Evolutionary conservation across 2,329 filamentous ascomycete species (phyloP).

Genomic region (Incumbomyces delicatus): DNA sequence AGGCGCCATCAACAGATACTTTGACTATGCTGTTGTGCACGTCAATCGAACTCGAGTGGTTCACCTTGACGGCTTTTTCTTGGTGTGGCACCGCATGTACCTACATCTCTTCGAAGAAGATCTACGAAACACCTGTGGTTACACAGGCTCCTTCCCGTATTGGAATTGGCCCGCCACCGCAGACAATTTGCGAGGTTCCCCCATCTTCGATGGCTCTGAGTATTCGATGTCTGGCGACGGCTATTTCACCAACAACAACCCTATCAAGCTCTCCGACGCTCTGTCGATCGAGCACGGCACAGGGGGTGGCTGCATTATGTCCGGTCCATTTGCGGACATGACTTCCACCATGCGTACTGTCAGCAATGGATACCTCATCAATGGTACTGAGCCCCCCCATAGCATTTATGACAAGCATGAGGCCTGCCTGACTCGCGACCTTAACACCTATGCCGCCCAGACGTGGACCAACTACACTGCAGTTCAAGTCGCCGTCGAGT

Average conservation of each 20-base stretch:
- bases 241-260: slow-evolving; percentile 10
- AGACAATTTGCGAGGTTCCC: slow-evolving; percentile 23
- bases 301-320: slow-evolving; percentile 22
- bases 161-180: slow-evolving; percentile 31
- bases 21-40: slow-evolving; percentile 34
- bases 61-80: slow-evolving; percentile 29
- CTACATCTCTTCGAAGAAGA: slow-evolving; percentile 35
- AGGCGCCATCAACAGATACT: slow-evolving; percentile 27
- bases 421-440: slow-evolving; percentile 20
- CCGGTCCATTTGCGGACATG: slow-evolving; percentile 20
- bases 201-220: slow-evolving; percentile 30
- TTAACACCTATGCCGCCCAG: slow-evolving; percentile 19
- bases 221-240: slow-evolving; percentile 29
- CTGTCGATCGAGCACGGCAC: slow-evolving; percentile 19
- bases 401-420: slow-evolving; percentile 17
- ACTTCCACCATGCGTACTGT: slow-evolving; percentile 18
- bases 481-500: slow-evolving; percentile 12
- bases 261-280: slow-evolving; percentile 11
- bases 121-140: slow-evolving; percentile 36
- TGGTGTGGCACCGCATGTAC: slow-evolving; percentile 38
- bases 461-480: slow-evolving; percentile 17
- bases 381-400: slow-evolving; percentile 16
- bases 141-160: slow-evolving; percentile 36
- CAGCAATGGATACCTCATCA: slow-evolving; percentile 11
- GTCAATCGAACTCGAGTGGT: slow-evolving; percentile 28